Conservation (phyloP, 2,329 filamentous ascomycete species). For the Cladosporium austrohemisphaericum region DNA sequence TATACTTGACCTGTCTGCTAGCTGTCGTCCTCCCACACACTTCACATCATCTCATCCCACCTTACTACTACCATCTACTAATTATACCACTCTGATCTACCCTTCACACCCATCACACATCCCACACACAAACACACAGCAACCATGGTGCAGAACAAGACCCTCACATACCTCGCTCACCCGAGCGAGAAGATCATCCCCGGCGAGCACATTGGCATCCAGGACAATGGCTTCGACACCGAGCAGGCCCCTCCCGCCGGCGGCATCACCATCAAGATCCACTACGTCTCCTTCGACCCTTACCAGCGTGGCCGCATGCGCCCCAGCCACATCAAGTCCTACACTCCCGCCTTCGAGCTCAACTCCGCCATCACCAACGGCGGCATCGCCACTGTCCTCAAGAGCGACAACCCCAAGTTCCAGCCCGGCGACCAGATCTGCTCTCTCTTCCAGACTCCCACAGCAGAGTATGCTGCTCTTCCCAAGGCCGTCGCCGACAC, state of each 20-base stretch:
- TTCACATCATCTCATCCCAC: neutral
- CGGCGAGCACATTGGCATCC: conserved; percentile 66
- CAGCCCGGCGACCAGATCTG: conserved; percentile 62
- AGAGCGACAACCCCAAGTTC: conserved; percentile 62
- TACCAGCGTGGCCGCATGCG: conserved; percentile 83
- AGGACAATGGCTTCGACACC: conserved; percentile 66
- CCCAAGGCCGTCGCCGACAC: conserved; percentile 42
- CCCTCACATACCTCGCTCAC: conserved; percentile 66
- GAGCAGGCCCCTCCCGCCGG: conserved; percentile 57
- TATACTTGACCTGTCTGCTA: neutral
- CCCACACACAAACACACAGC: neutral
- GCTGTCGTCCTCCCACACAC: neutral
- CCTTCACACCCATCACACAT: neutral
- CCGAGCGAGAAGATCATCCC: conserved; percentile 64
- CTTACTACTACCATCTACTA: neutral
- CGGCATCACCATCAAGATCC: conserved; percentile 65
- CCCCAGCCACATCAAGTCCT: conserved; percentile 60
- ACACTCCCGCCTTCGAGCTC: conserved; percentile 60
- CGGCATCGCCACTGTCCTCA: conserved; percentile 65
- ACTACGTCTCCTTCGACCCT: conserved; percentile 76
- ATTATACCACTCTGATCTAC: neutral
- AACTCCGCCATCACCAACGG: conserved; percentile 62
- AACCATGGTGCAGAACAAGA: conserved; percentile 65
- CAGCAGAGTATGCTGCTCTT: conserved; percentile 62
- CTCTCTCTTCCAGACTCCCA: conserved; percentile 19